Conservation (phyloP, 2,329 filamentous ascomycete species). For the Myotisia sp. region DNA sequence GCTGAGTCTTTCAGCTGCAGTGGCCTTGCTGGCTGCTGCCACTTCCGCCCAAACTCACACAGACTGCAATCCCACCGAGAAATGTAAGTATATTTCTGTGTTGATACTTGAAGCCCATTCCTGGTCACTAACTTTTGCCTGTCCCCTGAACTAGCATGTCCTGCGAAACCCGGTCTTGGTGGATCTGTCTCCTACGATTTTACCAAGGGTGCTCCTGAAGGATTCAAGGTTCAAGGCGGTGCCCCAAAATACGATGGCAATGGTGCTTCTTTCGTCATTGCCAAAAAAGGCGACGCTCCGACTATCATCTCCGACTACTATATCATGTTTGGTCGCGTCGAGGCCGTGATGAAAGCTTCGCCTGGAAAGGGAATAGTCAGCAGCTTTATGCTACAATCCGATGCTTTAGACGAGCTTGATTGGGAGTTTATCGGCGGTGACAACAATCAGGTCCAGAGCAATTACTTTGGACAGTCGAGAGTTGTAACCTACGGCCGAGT, state of each 20-base stretch:
- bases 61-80: constrained; percentile 29
- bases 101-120: not conserved
- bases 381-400: constrained; percentile 79
- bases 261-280: constrained; percentile 70
- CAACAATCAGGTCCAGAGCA: constrained; percentile 68
- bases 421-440: constrained; percentile 87
- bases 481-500: constrained; percentile 78
- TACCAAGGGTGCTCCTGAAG: constrained; percentile 58
- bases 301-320: constrained; percentile 85
- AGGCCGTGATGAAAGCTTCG: constrained; percentile 71
- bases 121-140: no score
- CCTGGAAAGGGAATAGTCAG: constrained; percentile 86
- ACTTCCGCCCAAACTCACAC: constrained; percentile 31
- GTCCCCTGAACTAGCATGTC: no score
- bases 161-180: constrained; percentile 64
- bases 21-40: constrained; percentile 18
- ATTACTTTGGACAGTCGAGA: constrained; percentile 91
- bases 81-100: constrained; percentile 18
- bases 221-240: constrained; percentile 58
- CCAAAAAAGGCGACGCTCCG: constrained; percentile 65
- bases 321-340: constrained; percentile 95
- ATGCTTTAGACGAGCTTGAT: constrained; percentile 89
- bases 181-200: constrained; percentile 77
- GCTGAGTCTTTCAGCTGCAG: constrained; percentile 16
- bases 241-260: constrained; percentile 58